Evolutionary conservation across 192 early-diverging fungal species (phyloP), one percentile per base, ranked within the genome.

Genomic region (Entophlyctis luteolus): DNA sequence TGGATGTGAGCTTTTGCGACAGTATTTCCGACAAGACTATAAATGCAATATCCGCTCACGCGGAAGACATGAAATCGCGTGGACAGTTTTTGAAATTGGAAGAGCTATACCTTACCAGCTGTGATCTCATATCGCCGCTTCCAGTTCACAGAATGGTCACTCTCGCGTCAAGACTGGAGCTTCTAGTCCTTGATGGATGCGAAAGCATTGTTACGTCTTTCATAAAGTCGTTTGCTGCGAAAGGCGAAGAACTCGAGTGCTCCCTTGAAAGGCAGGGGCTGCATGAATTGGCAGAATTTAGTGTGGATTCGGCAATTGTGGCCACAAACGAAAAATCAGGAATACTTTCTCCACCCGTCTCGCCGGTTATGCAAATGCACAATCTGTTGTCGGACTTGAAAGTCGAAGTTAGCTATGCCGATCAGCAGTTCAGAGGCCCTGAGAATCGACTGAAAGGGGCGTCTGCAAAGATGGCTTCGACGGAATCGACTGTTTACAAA

Each of bases 111-210:
- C 65, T 83, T 22, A 57, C 74, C 31, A 76, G 74, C 32, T 77
- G 74, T 63, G 81, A 83, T 33, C 47, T 67, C 27, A 71, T 83
- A 16, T 49, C 76, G 6, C 70, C 81, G 2, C 16, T 34, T 31
- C 66, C 76, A 4, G 65, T 83, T n/a, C 75, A 78, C 38, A 45
- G 72, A 22, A 57, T 83, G n/a, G 78, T 74, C 4, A 59, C 73
- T 28, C 72, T 75, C 8, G 32, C 63, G 16, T 10, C 20, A 18
- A 16, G 50, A 16, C 55, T 68, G 5, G 59, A 77, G 35, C 49
- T 78, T 12, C 70, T 83, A 32, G 77, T 83, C 2, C 39, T 83
- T 59, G 81, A 83, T 62, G 81, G 81, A 25, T 83, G 81, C 45
- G 81, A 80, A 20, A 48, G 63, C 33, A 59, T 83, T 23, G 27